Evolutionary conservation across 768 basidiomycete genomes (phyloP).

Genomic region (Auricularia cornea): DNA sequence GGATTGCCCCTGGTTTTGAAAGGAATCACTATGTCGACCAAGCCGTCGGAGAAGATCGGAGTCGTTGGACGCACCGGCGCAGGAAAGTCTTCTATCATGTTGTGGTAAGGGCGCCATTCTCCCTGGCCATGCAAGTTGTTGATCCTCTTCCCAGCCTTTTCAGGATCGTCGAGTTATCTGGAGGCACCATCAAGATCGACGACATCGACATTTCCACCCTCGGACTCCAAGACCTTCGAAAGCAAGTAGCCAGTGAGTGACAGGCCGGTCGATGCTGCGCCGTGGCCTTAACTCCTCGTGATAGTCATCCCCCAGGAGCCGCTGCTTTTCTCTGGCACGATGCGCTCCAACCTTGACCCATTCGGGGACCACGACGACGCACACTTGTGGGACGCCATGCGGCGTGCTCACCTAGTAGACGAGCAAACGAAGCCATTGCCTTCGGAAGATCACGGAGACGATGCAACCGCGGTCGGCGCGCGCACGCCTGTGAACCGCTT

Average conservation of each 20-base stretch:
- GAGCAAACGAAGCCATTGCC: constrained; percentile 19
- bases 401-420: constrained; percentile 43
- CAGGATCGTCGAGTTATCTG: constrained; percentile 57
- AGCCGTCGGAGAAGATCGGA: constrained; percentile 67
- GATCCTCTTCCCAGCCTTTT: constrained; percentile 49
- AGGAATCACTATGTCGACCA: constrained; percentile 50
- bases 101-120: constrained; percentile 18
- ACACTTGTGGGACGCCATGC: constrained; percentile 64
- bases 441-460: constrained; percentile 18
- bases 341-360: constrained; percentile 39
- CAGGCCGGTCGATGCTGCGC: neutral
- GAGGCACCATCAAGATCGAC: constrained; percentile 57
- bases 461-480: constrained; percentile 1
- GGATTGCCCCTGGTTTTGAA: constrained; percentile 68
- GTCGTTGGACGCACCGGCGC: constrained; percentile 63
- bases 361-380: constrained; percentile 58
- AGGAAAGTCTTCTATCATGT: constrained; percentile 34
- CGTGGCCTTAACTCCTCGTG: neutral
- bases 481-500: constrained; percentile 20
- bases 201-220: constrained; percentile 63
- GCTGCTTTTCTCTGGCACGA: constrained; percentile 45
- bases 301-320: constrained; percentile 63
- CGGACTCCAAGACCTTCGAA: constrained; percentile 55
- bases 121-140: neutral
- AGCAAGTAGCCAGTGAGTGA: constrained; percentile 38